Evolutionary conservation across 805 yeast genomes (phyloP).

Genomic region (Wickerhamiella domercqiae): DNA sequence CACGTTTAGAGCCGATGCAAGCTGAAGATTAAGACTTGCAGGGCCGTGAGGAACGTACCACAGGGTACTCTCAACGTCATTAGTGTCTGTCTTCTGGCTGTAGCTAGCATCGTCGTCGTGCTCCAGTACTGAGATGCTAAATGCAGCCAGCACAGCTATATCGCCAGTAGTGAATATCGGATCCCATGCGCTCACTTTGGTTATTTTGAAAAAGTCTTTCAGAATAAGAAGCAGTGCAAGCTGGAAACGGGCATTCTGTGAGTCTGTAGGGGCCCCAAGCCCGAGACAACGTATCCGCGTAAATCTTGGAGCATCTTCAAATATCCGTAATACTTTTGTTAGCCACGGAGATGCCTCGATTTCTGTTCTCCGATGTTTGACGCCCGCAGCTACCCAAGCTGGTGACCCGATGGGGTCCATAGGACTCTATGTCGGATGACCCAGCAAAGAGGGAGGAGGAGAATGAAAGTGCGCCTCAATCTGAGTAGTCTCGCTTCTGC

Average conservation of each 20-base stretch:
- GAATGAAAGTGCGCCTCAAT: neutral
- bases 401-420: neutral
- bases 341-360: neutral
- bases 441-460: too few species aligned
- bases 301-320: neutral
- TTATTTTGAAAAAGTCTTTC: slow-evolving; percentile 18
- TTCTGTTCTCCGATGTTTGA: neutral
- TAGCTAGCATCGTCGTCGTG: slow-evolving; percentile 12
- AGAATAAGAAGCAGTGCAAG: slow-evolving; percentile 41
- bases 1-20: slow-evolving; percentile 7
- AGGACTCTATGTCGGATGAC: neutral
- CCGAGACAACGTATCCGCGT: slow-evolving; percentile 47
- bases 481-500: neutral
- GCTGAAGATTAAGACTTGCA: slow-evolving; percentile 21
- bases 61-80: slow-evolving; percentile 23
- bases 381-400: neutral
- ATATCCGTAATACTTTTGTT: neutral
- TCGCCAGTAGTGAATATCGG: slow-evolving; percentile 46
- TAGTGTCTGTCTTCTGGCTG: too few species aligned
- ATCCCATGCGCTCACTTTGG: slow-evolving; percentile 39
- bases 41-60: slow-evolving; percentile 71
- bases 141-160: slow-evolving; percentile 19
- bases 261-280: slow-evolving; percentile 45
- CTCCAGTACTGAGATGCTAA: slow-evolving; percentile 20
- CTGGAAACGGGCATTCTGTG: slow-evolving; percentile 40